Conservation (phyloP, 2,329 filamentous ascomycete species). For the Phaeophleospora eucalypticola region DNA sequence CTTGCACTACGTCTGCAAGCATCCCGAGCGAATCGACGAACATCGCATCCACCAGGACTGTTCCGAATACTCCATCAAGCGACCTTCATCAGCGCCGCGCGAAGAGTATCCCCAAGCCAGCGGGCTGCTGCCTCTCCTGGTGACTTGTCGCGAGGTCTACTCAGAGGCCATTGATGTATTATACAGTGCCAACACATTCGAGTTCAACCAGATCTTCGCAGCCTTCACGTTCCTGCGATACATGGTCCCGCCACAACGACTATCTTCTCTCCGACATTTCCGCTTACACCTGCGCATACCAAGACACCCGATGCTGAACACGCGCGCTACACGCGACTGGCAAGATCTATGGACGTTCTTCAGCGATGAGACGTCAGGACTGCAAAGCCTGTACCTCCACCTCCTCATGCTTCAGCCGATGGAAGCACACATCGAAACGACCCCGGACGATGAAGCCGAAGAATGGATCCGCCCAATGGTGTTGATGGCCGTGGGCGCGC, state of each 20-base stretch:
- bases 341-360: conserved; percentile 30
- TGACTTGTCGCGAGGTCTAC: conserved; percentile 31
- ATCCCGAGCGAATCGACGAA: conserved; percentile 23
- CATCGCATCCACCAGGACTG: conserved; percentile 24
- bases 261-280: conserved; percentile 27
- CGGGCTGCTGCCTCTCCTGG: conserved; percentile 27
- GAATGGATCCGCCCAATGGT: conserved; percentile 31
- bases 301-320: conserved; percentile 30
- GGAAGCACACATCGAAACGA: conserved; percentile 26
- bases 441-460: conserved; percentile 22
- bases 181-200: conserved; percentile 32
- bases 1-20: conserved; percentile 25
- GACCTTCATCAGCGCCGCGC: conserved; percentile 18
- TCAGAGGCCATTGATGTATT: conserved; percentile 29
- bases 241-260: conserved; percentile 28
- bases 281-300: conserved; percentile 30
- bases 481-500: conserved; percentile 26
- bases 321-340: conserved; percentile 30
- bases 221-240: conserved; percentile 30
- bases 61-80: conserved; percentile 17
- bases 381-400: conserved; percentile 27
- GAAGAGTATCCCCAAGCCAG: conserved; percentile 20
- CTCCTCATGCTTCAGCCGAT: conserved; percentile 28
- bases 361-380: conserved; percentile 26
- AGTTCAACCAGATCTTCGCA: conserved; percentile 31